A percentile compares a stretch with the other conserved stretches of the same genome.
Evolutionary conservation across 495 filamentous ascomycete species (phyloP).

Genomic region (Hypoxylon fuscum): DNA sequence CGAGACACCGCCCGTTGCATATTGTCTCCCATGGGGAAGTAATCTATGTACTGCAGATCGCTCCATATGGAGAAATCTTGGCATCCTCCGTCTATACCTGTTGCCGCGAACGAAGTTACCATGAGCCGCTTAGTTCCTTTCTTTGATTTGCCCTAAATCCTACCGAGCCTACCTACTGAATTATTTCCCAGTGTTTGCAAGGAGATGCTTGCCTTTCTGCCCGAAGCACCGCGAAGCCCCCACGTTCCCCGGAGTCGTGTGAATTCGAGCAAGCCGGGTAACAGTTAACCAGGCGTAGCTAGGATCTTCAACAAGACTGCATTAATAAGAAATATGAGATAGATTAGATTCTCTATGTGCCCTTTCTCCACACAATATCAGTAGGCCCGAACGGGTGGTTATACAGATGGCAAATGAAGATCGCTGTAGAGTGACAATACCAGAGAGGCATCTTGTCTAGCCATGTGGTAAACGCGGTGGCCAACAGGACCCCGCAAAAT

Average conservation of each 20-base stretch:
- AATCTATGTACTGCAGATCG: slow-evolving; percentile 35
- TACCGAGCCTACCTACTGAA: slow-evolving; percentile 2
- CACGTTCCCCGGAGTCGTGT: slow-evolving; percentile 11
- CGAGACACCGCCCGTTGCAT: slow-evolving; percentile 28
- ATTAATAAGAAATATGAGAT: slow-evolving; percentile 31
- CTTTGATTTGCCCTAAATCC: slow-evolving; percentile 9
- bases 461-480: slow-evolving; percentile 46
- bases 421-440: slow-evolving; percentile 46
- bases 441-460: slow-evolving; percentile 41
- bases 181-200: background rate
- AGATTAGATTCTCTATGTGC: slow-evolving; percentile 28
- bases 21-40: slow-evolving; percentile 38
- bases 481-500: slow-evolving; percentile 51
- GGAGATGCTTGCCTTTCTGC: slow-evolving; percentile 7
- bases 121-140: slow-evolving; percentile 8
- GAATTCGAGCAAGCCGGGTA: slow-evolving; percentile 9
- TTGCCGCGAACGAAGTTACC: slow-evolving; percentile 18
- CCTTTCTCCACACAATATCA: slow-evolving; percentile 31
- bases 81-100: slow-evolving; percentile 33
- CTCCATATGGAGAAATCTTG: slow-evolving; percentile 41
- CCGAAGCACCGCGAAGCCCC: slow-evolving; percentile 8
- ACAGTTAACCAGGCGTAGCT: slow-evolving; percentile 8
- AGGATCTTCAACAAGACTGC: slow-evolving; percentile 23
- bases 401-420: slow-evolving; percentile 50
- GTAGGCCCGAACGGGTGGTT: slow-evolving; percentile 41